These are phyloP conservation scores for Arthrinium puccinioides DNA, from an alignment of 2,329 filamentous ascomycete genomes.

Conservation along the genomic window DNA sequence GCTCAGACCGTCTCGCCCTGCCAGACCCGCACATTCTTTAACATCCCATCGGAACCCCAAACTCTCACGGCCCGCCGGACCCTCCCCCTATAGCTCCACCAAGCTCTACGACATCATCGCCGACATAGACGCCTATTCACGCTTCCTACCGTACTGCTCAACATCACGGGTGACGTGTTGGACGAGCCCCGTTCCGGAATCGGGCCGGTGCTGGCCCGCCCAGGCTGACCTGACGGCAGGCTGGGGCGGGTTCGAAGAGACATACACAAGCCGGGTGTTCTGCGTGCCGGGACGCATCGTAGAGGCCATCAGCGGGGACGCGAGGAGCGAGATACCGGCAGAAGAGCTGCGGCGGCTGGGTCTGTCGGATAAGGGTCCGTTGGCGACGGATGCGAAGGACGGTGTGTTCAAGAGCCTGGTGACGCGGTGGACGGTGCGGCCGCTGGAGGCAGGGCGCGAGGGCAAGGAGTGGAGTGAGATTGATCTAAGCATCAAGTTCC, in stretches of 20 bases:
- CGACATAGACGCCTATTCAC: conserved; percentile 76
- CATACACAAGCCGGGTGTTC: conserved; percentile 71
- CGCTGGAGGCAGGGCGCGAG: conserved; percentile 31
- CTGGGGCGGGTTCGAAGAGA: conserved; percentile 77
- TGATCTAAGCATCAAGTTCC: conserved; percentile 67
- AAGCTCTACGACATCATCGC: conserved; percentile 80
- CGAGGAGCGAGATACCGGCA: conserved; percentile 32
- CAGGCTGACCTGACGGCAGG: conserved; percentile 76
- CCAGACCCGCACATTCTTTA: conserved; percentile 3
- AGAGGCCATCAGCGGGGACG: conserved; percentile 66
- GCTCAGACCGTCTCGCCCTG: no score
- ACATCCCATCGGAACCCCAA: conserved; percentile 33
- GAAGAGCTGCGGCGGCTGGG: conserved; percentile 23
- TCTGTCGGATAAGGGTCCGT: conserved; percentile 8
- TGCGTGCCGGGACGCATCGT: conserved; percentile 69
- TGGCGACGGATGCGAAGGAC: conserved; percentile 17
- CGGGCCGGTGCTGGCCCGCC: conserved; percentile 52
- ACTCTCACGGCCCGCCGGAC: conserved; percentile 65
- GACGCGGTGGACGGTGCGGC: conserved; percentile 61
- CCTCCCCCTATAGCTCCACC: conserved; percentile 64
- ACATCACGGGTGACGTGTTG: conserved; percentile 70
- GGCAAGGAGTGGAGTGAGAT: conserved; percentile 59
- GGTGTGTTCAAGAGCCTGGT: conserved; percentile 60
- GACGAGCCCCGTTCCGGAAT: conserved; percentile 37
- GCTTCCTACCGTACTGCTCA: conserved; percentile 89